Conservation (phyloP, 805 yeast genomes). For the Candida nitratophila region DNA sequence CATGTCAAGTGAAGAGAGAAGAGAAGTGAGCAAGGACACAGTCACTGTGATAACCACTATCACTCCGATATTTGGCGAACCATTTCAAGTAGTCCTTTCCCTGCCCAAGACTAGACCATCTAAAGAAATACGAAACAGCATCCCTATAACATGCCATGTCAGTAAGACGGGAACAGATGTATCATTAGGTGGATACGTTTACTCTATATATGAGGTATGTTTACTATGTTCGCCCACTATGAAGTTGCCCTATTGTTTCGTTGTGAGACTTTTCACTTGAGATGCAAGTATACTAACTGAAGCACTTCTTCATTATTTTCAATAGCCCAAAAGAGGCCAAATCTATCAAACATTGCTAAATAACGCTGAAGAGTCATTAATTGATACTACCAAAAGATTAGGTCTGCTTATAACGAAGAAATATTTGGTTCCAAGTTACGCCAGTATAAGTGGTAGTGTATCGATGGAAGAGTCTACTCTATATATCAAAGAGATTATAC, state of each 20-base stretch:
- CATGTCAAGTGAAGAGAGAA: neutral
- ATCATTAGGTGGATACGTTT: slow-evolving; percentile 36
- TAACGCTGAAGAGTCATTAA: slow-evolving; percentile 30
- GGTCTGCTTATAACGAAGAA: slow-evolving; percentile 34
- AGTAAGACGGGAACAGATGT: slow-evolving; percentile 25
- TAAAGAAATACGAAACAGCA: slow-evolving; percentile 7
- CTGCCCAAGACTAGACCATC: slow-evolving; percentile 14
- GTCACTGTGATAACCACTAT: slow-evolving; percentile 13
- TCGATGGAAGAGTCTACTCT: slow-evolving; percentile 25
- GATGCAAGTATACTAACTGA: no score
- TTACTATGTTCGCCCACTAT: neutral
- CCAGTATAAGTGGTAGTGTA: slow-evolving; percentile 35
- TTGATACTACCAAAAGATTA: slow-evolving; percentile 37
- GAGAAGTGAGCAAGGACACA: slow-evolving; percentile 3
- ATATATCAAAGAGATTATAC: slow-evolving; percentile 19
- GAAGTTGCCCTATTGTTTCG: no score
- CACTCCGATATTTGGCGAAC: slow-evolving; percentile 18
- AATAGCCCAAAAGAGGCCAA: slow-evolving; percentile 9
- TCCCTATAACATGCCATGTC: slow-evolving; percentile 32
- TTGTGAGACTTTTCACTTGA: no score
- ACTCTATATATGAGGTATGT: slow-evolving; percentile 31
- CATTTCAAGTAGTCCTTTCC: slow-evolving; percentile 17
- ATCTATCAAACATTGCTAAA: slow-evolving; percentile 38
- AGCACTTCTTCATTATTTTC: neutral
- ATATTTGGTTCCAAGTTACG: slow-evolving; percentile 36